Conservation (phyloP, 2,329 filamentous ascomycete species). For the Aureobasidium leucospermi region DNA sequence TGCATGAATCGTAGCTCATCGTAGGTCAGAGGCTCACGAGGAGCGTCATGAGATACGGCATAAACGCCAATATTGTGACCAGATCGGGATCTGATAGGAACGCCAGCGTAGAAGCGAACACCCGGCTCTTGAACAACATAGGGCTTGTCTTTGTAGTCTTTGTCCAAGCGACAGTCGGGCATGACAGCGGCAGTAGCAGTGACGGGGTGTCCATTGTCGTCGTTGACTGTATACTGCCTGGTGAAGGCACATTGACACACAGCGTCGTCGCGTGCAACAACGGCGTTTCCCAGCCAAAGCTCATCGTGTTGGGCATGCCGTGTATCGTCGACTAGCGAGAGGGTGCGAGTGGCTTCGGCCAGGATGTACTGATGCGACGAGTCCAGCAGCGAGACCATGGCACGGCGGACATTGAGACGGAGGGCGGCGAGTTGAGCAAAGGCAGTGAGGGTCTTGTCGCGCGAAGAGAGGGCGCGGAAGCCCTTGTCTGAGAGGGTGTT, state of each 20-base stretch:
- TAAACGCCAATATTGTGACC: slow-evolving; percentile 29
- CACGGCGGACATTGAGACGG: slow-evolving; percentile 29
- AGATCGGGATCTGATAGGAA: slow-evolving; percentile 26
- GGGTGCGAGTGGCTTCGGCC: slow-evolving; percentile 40
- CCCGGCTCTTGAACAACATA: slow-evolving; percentile 25
- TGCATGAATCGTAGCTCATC: slow-evolving; percentile 23
- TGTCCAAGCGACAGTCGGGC: slow-evolving; percentile 26
- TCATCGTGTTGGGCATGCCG: slow-evolving; percentile 28
- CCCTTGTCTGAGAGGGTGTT: slow-evolving; percentile 20
- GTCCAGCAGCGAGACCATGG: slow-evolving; percentile 40
- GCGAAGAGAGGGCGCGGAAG: slow-evolving; percentile 21
- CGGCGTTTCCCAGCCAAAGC: slow-evolving; percentile 29
- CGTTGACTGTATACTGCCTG: slow-evolving; percentile 3
- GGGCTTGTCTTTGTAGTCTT: slow-evolving; percentile 26
- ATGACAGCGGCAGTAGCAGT: slow-evolving; percentile 9
- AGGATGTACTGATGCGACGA: slow-evolving; percentile 43
- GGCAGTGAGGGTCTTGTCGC: slow-evolving; percentile 29
- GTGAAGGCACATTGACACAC: slow-evolving; percentile 22
- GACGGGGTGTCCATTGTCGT: not conserved
- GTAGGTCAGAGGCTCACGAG: slow-evolving; percentile 20
- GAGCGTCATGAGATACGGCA: slow-evolving; percentile 25
- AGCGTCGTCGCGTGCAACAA: slow-evolving; percentile 26
- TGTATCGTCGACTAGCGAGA: slow-evolving; percentile 32
- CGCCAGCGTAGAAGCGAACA: slow-evolving; percentile 28
- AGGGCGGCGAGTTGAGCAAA: slow-evolving; percentile 31